A percentile compares a stretch with the other conserved stretches of the same genome.
These are phyloP conservation scores for Talaromyces amestolkiae DNA, from an alignment of 2,329 filamentous ascomycete species.

Conservation along the genomic window DNA sequence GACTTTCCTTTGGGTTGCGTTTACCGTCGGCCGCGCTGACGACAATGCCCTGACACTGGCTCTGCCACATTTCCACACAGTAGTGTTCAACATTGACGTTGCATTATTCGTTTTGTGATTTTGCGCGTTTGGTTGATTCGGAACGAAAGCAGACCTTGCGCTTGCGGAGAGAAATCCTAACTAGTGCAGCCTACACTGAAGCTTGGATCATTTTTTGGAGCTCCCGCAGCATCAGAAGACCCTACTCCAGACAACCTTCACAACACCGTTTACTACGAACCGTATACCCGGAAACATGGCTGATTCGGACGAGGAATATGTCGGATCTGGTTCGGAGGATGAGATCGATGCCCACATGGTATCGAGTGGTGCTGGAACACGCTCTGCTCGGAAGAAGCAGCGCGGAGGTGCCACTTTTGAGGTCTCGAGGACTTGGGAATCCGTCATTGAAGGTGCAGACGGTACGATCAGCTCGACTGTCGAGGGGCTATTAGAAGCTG, in stretches of 20 bases:
- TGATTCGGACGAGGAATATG: slow-evolving; percentile 53
- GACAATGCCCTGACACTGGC: slow-evolving; percentile 22
- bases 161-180: slow-evolving; percentile 9
- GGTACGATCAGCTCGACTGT: slow-evolving; percentile 71
- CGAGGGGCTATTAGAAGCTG: slow-evolving; percentile 72
- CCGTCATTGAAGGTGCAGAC: slow-evolving; percentile 73
- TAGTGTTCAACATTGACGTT: slow-evolving; percentile 33
- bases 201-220: slow-evolving; percentile 12
- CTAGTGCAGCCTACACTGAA: not conserved
- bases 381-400: slow-evolving; percentile 40
- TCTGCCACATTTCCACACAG: slow-evolving; percentile 27
- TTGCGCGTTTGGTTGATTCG: not conserved
- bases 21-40: slow-evolving; percentile 22
- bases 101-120: not conserved
- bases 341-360: slow-evolving; percentile 36
- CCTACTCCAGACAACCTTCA: not conserved
- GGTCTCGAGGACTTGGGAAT: slow-evolving; percentile 59
- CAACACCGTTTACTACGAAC: not conserved
- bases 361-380: slow-evolving; percentile 29
- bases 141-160: slow-evolving; percentile 3
- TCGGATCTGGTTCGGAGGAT: slow-evolving; percentile 50
- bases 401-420: slow-evolving; percentile 45
- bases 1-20: slow-evolving; percentile 30
- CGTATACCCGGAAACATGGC: slow-evolving; percentile 34
- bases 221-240: not conserved